Base-by-base conservation (phyloP, 164 flowering plant species). In the Chimonanthus salicifolius region DNA sequence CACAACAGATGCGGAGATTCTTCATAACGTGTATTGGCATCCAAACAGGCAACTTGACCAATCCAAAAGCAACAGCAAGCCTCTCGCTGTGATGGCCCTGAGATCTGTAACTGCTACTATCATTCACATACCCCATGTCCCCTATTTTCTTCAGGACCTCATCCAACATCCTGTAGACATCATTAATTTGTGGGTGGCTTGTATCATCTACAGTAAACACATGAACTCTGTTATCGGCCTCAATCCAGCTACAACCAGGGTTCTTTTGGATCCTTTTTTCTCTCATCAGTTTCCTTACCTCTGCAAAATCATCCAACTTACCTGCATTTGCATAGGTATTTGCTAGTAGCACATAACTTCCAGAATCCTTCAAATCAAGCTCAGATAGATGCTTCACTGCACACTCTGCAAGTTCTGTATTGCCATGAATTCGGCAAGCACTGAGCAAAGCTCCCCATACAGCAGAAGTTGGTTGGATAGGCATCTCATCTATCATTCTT, bases 201-300 rank as follows among this genome's bases (percentile, higher is more conserved):
- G 71, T 69, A 58, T 85, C 85, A 69, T 83, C 76, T 13, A 73
- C 84, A 16, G 87, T 81, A 75, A 87, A 87, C 49, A 82, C 85
- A 74, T 85, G 85, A 48, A 85, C 80, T 71, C 74, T 81, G 51
- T 82, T 85, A 33, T 77, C 71, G 58, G 82, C 86, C 76, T 87
- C 87, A 74, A 87, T 81, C 87, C 89, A 87, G 72, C 90, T 87
- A 69, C 86, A 83, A 49, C 87, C 88, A 20, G 85, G 85, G 67
- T 78, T 75, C 75, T 84, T 85, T 49, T 65, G 65, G 10, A 85
- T 72, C 67, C 86, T 77, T 58, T 78, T 84, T 62, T 81, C 85
- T 66, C 77, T 81, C 85, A 84, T 87, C 47, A 76, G 33, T 72
- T 80, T 81, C 69, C 90, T 85, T 51, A 80, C 77, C 62, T 78